A percentile compares a stretch with the other conserved stretches of the same genome.
Conservation (phyloP, 2,329 filamentous ascomycete species). For the Ophiostoma tasmaniense region DNA sequence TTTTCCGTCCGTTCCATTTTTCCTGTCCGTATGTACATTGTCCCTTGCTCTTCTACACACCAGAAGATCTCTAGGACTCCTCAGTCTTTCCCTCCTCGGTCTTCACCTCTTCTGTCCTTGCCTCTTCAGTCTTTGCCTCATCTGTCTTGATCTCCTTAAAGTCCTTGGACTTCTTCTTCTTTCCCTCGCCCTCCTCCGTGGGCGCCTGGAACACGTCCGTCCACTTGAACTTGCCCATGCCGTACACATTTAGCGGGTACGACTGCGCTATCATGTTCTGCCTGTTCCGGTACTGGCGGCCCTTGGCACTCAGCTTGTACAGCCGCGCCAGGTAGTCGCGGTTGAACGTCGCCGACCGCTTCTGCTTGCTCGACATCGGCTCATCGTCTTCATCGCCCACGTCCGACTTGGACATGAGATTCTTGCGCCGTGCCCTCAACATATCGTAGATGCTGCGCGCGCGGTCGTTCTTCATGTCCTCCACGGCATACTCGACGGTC, state of each 20-base stretch:
- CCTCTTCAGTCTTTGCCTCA: neutral
- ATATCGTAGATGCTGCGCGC: slow-evolving; percentile 17
- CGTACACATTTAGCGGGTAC: slow-evolving; percentile 40
- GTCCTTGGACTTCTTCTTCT: slow-evolving; percentile 8
- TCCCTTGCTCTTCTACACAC: neutral
- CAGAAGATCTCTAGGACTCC: neutral
- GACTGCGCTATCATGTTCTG: slow-evolving; percentile 39
- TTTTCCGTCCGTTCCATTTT: neutral
- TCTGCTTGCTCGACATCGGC: neutral
- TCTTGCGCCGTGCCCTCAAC: slow-evolving; percentile 17
- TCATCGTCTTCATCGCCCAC: neutral
- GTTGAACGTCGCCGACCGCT: slow-evolving; percentile 14
- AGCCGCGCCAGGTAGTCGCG: slow-evolving; percentile 18
- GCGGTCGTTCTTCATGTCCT: slow-evolving; percentile 29
- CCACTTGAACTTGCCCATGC: slow-evolving; percentile 29
- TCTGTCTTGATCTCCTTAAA: neutral
- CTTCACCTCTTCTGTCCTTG: neutral
- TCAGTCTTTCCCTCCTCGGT: neutral
- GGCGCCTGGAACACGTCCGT: slow-evolving; percentile 28
- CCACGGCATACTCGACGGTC: slow-evolving; percentile 70
- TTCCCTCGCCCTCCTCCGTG: neutral
- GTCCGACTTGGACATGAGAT: slow-evolving; percentile 8
- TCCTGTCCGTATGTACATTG: neutral
- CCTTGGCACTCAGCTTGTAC: slow-evolving; percentile 18
- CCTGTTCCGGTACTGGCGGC: slow-evolving; percentile 25